phyloP scores from a whole-genome alignment of 192 early-diverging fungal species.

The Coemansia sp. region DNA sequence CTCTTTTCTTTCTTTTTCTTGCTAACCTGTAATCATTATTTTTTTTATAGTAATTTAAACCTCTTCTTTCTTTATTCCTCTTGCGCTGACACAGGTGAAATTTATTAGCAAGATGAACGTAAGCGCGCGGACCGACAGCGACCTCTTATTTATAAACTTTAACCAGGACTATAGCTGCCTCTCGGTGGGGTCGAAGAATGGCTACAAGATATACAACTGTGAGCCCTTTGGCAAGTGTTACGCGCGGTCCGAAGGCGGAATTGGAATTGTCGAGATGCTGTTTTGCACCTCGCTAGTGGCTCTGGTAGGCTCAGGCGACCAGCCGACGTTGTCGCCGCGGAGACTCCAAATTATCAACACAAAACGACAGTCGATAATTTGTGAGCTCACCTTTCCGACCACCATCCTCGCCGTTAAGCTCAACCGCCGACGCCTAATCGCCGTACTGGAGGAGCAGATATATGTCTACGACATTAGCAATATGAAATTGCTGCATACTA shows the following conservation, averaged over 20 bases:
- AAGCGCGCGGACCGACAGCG: slow-evolving; percentile 61
- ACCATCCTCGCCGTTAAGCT: slow-evolving; percentile 94
- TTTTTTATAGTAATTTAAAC: not conserved
- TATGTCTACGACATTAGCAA: slow-evolving; percentile 98
- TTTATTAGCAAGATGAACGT: slow-evolving; percentile 62
- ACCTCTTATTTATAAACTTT: slow-evolving; percentile 79
- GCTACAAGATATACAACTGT: slow-evolving; percentile 96
- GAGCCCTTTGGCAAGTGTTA: slow-evolving; percentile 97
- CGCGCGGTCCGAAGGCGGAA: slow-evolving; percentile 84
- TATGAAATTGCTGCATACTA: slow-evolving; percentile 95
- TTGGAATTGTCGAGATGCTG: slow-evolving; percentile 96
- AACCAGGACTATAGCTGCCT: slow-evolving; percentile 90
- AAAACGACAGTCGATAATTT: slow-evolving; percentile 97
- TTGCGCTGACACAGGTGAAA: not conserved
- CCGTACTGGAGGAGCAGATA: slow-evolving; percentile 94
- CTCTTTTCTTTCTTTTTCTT: slow-evolving; percentile 8
- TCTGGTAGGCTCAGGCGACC: slow-evolving; percentile 91
- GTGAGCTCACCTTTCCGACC: slow-evolving; percentile 93
- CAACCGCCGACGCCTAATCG: slow-evolving; percentile 90
- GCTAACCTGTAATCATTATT: not conserved
- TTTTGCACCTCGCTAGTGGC: slow-evolving; percentile 97
- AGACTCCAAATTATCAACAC: slow-evolving; percentile 95
- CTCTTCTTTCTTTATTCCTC: not conserved
- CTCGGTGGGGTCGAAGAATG: slow-evolving; percentile 77
- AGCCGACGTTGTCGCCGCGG: slow-evolving; percentile 82